Base-by-base conservation (phyloP, 345 rosid species). In the Camelina hispida region DNA sequence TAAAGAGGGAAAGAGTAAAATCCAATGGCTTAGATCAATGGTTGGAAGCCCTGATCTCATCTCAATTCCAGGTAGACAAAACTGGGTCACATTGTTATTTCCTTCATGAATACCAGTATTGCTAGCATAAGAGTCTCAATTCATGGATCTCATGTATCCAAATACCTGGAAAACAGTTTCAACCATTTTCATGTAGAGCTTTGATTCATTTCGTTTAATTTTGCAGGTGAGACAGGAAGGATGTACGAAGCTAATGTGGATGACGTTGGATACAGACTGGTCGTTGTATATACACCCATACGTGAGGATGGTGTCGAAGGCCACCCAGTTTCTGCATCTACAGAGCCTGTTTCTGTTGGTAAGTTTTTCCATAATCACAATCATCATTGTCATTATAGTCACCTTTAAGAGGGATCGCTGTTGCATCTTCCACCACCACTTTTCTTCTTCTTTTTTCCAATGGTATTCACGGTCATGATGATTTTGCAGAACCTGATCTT, bases 231-330 rank as follows among this genome's bases (percentile, higher is more conserved):
- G 83, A 88, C 86, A 1, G 98, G 91, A 74, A 87, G 87, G 83
- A 88, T 86, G 93, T 94, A 94, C 46, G 97, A 94, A 84, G 96
- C 96, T 68, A 91, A 94, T 86, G 98, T 91, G n/a, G 98, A 94
- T 81, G 98, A 94, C 79, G 98, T 94, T 65, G 97, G 98, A 23
- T 94, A 94, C 79, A 85, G 98, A 76, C 69, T 94, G 57, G 98
- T 94, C 40, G 95, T 93, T 69, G 78, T 94, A 61, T 91, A 91
- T 75, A 88, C 97, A 66, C 98, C 97, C 12, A 71, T 87, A 34
- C 85, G 97, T 71, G 97, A 94, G 34, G 98, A 94, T 81, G 98
- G 96, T 73, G 82, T 88, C 32, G 97, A 93, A 82, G 98, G 98
- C 61, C 96, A 85, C 79, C 98, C 98, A 32, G 88, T 91, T 74